Evolutionary conservation across 768 basidiomycete genomes (phyloP).

Genomic region (Hortiboletus flavorubellus): DNA sequence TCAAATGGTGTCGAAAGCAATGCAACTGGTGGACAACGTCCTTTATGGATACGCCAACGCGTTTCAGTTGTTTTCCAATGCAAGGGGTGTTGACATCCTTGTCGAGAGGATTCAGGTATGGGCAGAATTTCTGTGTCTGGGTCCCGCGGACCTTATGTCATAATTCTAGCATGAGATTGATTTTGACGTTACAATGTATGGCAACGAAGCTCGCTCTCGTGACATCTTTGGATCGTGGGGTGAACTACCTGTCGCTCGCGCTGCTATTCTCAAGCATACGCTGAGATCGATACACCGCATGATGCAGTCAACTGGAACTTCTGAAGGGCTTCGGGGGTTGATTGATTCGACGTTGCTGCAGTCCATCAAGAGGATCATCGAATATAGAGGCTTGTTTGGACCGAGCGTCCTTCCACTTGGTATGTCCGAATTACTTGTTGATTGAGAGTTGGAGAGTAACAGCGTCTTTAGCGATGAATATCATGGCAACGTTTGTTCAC

Average conservation of each 20-base stretch:
- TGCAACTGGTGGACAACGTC: constrained; percentile 90
- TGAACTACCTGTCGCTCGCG: constrained; percentile 64
- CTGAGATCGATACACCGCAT: constrained; percentile 92
- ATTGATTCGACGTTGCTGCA: constrained; percentile 86
- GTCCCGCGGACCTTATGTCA: constrained; percentile 6
- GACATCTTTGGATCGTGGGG: constrained; percentile 55
- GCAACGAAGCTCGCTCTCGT: constrained; percentile 39
- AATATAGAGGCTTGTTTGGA: constrained; percentile 80
- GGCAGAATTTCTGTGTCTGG: neutral
- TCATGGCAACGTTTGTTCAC: constrained; percentile 96
- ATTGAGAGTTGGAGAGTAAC: constrained; percentile 7
- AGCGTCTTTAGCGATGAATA: constrained; percentile 64
- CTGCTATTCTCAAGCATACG: constrained; percentile 84
- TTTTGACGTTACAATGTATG: constrained; percentile 56
- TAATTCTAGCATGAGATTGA: constrained; percentile 61
- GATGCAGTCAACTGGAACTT: constrained; percentile 94
- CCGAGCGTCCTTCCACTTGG: constrained; percentile 82
- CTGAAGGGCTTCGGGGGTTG: constrained; percentile 90
- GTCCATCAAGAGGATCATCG: constrained; percentile 85
- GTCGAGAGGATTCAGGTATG: constrained; percentile 86
- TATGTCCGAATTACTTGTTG: constrained; percentile 34
- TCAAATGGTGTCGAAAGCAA: constrained; percentile 80
- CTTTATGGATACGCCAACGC: constrained; percentile 87
- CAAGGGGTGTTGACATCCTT: constrained; percentile 78
- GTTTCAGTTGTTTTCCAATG: constrained; percentile 81